These are phyloP conservation scores for Dothidotthia symphoricarpi DNA, from an alignment of 2,329 filamentous ascomycete genomes.

Conservation along the genomic window DNA sequence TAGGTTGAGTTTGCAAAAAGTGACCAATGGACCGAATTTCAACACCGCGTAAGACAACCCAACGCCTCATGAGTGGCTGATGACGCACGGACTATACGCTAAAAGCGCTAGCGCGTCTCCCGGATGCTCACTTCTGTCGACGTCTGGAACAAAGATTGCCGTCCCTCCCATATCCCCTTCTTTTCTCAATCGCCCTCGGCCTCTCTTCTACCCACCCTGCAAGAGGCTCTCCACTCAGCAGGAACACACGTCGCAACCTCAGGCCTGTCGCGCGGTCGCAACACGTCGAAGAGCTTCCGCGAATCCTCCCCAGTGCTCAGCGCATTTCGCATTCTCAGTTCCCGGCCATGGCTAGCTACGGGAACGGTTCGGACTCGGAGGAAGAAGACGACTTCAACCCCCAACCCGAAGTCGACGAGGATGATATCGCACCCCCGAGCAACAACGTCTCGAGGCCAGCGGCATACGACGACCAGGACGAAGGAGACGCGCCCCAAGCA, in stretches of 20 bases:
- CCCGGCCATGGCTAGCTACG: slow-evolving; percentile 31
- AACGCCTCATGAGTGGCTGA: slow-evolving; percentile 3
- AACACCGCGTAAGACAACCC: too few relatives aligned
- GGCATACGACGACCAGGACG: slow-evolving; percentile 38
- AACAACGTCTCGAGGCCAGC: slow-evolving; percentile 27
- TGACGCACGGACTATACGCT: slow-evolving; percentile 11
- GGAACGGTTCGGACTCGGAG: slow-evolving; percentile 46
- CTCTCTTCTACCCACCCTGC: neutral
- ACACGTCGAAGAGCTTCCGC: too few relatives aligned
- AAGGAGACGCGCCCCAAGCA: slow-evolving; percentile 39
- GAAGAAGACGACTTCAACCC: slow-evolving; percentile 87
- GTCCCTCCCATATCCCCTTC: slow-evolving; percentile 3
- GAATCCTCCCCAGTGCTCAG: too few relatives aligned
- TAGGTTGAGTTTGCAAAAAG: too few relatives aligned
- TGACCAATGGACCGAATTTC: too few relatives aligned
- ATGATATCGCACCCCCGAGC: slow-evolving; percentile 32
- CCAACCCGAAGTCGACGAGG: slow-evolving; percentile 68
- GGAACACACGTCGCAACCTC: too few relatives aligned
- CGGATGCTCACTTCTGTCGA: slow-evolving; percentile 18
- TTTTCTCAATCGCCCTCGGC: neutral
- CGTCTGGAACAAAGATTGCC: slow-evolving; percentile 20
- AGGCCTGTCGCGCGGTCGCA: too few relatives aligned
- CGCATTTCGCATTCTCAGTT: neutral
- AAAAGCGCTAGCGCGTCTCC: slow-evolving; percentile 20
- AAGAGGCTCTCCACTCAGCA: too few relatives aligned